Evolutionary conservation across 208 protist species (phyloP).

Genomic region (Crithidia mellificae): DNA sequence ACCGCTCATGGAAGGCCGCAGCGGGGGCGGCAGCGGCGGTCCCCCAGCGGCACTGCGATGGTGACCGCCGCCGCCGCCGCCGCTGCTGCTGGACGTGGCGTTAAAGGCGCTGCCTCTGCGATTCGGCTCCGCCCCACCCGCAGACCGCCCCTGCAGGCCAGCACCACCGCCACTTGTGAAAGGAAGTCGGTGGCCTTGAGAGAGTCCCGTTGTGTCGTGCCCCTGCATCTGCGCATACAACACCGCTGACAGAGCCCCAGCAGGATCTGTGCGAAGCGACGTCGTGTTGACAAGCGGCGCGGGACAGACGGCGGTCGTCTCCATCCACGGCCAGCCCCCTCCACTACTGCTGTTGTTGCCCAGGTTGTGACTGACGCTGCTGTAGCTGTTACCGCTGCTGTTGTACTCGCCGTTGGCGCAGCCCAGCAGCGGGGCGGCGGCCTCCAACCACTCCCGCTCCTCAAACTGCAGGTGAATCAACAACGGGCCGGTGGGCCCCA

Average conservation of each 20-base stretch:
- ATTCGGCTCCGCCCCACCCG: background rate
- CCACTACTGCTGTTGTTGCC: background rate
- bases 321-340: background rate
- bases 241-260: slow-evolving; percentile 12
- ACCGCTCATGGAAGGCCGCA: slow-evolving; percentile 9
- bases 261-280: slow-evolving; percentile 8
- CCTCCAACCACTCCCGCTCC: slow-evolving; percentile 29
- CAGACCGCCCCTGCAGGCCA: too few species aligned
- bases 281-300: slow-evolving; percentile 8
- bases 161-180: too few species aligned
- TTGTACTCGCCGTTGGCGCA: too few species aligned
- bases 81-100: too few species aligned
- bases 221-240: slow-evolving; percentile 31
- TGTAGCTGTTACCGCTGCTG: too few species aligned
- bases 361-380: background rate
- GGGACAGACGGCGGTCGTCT: slow-evolving; percentile 24
- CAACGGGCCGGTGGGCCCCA: slow-evolving; percentile 61
- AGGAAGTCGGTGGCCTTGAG: background rate
- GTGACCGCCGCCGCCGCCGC: background rate
- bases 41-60: too few species aligned
- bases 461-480: slow-evolving; percentile 64
- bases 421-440: slow-evolving; percentile 1
- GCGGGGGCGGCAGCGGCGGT: background rate
- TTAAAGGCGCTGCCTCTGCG: background rate
- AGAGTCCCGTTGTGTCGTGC: background rate